Percentiles rank a stretch among this genome's conserved stretches.
Conservation (phyloP, 257 asterid species). For the Mentha longifolia region DNA sequence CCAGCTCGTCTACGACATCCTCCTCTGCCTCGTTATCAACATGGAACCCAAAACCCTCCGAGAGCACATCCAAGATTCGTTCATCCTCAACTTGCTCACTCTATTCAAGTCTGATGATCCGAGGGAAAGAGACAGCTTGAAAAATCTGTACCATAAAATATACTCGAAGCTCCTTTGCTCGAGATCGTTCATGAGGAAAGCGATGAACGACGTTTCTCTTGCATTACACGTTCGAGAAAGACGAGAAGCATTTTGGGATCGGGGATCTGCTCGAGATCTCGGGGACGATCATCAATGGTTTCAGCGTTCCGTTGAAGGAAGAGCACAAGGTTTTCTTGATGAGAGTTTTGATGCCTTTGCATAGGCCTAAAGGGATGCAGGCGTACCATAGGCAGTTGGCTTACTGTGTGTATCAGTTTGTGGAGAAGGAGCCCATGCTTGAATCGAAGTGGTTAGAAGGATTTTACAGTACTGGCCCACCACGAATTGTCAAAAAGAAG, state of each 20-base stretch:
- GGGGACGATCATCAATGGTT: conserved; percentile 82
- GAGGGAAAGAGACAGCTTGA: conserved; percentile 71
- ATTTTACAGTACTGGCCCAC: conserved; percentile 73
- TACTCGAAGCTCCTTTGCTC: conserved; percentile 57
- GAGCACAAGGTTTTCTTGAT: conserved; percentile 72
- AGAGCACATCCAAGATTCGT: conserved; percentile 45
- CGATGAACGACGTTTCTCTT: conserved; percentile 75
- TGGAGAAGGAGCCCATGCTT: conserved; percentile 70
- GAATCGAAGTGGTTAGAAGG: conserved; percentile 57
- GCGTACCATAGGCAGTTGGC: conserved; percentile 71
- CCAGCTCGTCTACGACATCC: conserved; percentile 71
- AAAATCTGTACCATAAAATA: conserved; percentile 65
- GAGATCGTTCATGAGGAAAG: conserved; percentile 77
- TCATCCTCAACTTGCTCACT: conserved; percentile 57
- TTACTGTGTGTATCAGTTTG: conserved; percentile 75
- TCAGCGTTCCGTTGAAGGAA: conserved; percentile 72
- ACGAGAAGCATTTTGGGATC: conserved; percentile 62
- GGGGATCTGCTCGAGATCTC: conserved; percentile 83
- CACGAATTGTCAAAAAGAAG: conserved; percentile 77
- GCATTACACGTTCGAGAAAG: conserved; percentile 57
- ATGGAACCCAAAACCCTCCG: conserved; percentile 44
- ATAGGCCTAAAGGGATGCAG: conserved; percentile 71
- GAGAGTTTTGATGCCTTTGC: conserved; percentile 68
- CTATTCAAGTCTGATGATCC: conserved; percentile 79
- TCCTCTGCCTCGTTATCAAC: conserved; percentile 46